Conservation (phyloP, 2,329 filamentous ascomycete genomes). For the Trichoderma arundinaceum region DNA sequence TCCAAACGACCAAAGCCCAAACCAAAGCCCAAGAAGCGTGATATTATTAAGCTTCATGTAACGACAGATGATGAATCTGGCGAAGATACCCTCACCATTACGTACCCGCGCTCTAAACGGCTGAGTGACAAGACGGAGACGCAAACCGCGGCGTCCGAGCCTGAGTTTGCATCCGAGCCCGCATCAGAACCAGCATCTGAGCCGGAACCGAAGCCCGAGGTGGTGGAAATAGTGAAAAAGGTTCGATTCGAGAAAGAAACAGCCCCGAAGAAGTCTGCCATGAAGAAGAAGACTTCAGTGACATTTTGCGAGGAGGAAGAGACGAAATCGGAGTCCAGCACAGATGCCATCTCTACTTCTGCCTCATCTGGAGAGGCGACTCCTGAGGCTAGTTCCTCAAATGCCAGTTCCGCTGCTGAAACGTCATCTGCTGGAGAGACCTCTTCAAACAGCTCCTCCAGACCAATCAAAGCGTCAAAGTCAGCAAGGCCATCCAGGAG, state of each 20-base stretch:
- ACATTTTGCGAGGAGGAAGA: slow-evolving; percentile 37
- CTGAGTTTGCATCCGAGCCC: slow-evolving; percentile 29
- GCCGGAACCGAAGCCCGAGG: slow-evolving; percentile 24
- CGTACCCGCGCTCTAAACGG: slow-evolving; percentile 51
- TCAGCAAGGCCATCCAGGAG: slow-evolving; percentile 34
- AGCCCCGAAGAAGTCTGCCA: slow-evolving; percentile 44
- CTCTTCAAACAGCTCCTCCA: slow-evolving; percentile 35
- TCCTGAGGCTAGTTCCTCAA: slow-evolving; percentile 21
- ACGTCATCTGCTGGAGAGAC: slow-evolving; percentile 34
- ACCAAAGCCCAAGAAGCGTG: slow-evolving; percentile 36
- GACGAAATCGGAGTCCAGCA: slow-evolving; percentile 11
- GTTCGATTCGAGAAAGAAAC: slow-evolving; percentile 51
- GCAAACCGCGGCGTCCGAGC: background rate
- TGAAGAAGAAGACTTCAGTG: slow-evolving; percentile 47
- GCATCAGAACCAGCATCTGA: background rate
- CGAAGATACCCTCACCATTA: slow-evolving; percentile 55
- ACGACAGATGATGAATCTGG: slow-evolving; percentile 60
- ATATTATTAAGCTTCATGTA: slow-evolving; percentile 50
- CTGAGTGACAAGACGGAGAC: slow-evolving; percentile 32
- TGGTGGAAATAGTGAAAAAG: slow-evolving; percentile 44
- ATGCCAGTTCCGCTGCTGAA: slow-evolving; percentile 12
- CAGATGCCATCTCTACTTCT: slow-evolving; percentile 20
- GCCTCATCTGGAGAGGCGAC: slow-evolving; percentile 35
- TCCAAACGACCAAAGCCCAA: slow-evolving; percentile 36
- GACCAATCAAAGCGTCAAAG: slow-evolving; percentile 35